phyloP scores from a whole-genome alignment of 2,329 filamentous ascomycete genomes.

The Penicillium sp. region DNA sequence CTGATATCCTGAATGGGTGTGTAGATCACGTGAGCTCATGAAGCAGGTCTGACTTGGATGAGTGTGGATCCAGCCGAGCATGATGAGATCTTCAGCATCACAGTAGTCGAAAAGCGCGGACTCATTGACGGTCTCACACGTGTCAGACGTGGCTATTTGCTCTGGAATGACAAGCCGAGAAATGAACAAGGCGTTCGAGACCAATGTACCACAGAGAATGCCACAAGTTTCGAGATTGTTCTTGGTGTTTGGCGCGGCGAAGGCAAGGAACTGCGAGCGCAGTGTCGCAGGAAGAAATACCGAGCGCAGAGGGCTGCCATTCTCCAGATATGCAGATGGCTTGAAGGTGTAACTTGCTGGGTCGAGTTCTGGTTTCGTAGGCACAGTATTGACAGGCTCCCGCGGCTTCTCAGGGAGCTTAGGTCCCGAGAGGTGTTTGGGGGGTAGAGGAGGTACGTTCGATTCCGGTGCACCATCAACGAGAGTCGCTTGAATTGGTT shows the following conservation, averaged over 20 bases:
- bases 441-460: conserved; percentile 21
- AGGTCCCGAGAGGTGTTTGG: conserved; percentile 20
- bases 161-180: conserved; percentile 83
- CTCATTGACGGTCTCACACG: conserved; percentile 90
- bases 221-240: conserved; percentile 89
- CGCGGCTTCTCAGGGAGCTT: conserved; percentile 23
- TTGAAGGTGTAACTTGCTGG: conserved; percentile 66
- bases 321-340: conserved; percentile 82
- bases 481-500: conserved; percentile 8
- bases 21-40: conserved; percentile 88
- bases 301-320: conserved; percentile 76
- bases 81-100: conserved; percentile 72
- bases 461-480: conserved; percentile 15
- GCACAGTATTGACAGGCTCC: conserved; percentile 6
- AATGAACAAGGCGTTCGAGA: conserved; percentile 91
- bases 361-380: conserved; percentile 25
- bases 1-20: conserved; percentile 92
- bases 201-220: conserved; percentile 81
- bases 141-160: conserved; percentile 83
- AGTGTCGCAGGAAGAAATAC: conserved; percentile 77
- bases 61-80: conserved; percentile 96
- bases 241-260: conserved; percentile 70
- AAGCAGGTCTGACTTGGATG: conserved; percentile 96
- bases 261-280: conserved; percentile 64
- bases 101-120: conserved; percentile 82